phyloP scores from a whole-genome alignment of 345 rosid genomes.

The Populus davidiana region DNA sequence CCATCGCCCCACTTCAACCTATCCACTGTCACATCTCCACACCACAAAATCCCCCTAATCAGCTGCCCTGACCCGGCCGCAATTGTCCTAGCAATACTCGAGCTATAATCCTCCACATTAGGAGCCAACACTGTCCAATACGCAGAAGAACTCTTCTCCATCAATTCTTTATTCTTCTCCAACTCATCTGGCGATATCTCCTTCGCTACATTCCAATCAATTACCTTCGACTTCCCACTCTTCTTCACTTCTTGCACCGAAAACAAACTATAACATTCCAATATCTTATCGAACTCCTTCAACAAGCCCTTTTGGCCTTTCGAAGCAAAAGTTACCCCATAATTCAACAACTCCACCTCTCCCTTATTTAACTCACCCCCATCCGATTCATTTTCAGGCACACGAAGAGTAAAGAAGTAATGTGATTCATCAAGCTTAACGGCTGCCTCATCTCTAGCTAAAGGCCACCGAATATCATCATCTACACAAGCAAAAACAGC shows the following conservation, averaged over 20 bases:
- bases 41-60: slow-evolving; percentile 86
- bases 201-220: slow-evolving; percentile 22
- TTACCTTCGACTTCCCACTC: slow-evolving; percentile 8
- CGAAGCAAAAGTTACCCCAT: slow-evolving; percentile 27
- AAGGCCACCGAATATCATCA: slow-evolving; percentile 30
- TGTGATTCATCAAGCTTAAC: slow-evolving; percentile 35
- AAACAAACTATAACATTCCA: slow-evolving; percentile 23
- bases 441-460: slow-evolving; percentile 30
- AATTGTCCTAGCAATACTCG: slow-evolving; percentile 57
- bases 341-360: slow-evolving; percentile 23
- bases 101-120: slow-evolving; percentile 82
- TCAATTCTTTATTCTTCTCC: slow-evolving; percentile 27
- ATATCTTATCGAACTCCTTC: slow-evolving; percentile 16
- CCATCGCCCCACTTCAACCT: slow-evolving; percentile 73
- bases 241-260: slow-evolving; percentile 19
- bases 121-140: slow-evolving; percentile 99
- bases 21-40: slow-evolving; percentile 89
- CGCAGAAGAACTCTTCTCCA: slow-evolving; percentile 64
- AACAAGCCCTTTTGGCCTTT: slow-evolving; percentile 30
- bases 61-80: slow-evolving; percentile 89
- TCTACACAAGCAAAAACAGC: slow-evolving; percentile 27
- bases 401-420: slow-evolving; percentile 26
- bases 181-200: slow-evolving; percentile 27
- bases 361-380: neutral
- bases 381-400: slow-evolving; percentile 8